Percentiles rank a stretch among this genome's conserved stretches.
Conservation (phyloP, 2,329 filamentous ascomycete genomes). For the Neoascochyta sp. region DNA sequence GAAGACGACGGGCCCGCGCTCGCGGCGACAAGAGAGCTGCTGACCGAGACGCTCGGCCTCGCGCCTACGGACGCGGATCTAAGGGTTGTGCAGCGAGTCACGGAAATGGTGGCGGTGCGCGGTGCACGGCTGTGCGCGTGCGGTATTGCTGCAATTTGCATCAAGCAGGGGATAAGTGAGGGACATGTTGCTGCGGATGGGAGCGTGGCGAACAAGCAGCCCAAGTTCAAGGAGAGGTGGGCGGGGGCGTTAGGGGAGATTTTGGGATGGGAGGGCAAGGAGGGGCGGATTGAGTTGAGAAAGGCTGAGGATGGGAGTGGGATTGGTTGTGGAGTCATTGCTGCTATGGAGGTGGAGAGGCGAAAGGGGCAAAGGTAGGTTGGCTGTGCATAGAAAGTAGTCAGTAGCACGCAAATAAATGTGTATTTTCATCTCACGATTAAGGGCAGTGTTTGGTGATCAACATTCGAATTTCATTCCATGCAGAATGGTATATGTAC, state of each 20-base stretch:
- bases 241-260: slow-evolving; percentile 40
- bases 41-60: slow-evolving; percentile 22
- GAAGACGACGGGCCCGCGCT: slow-evolving; percentile 56
- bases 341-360: slow-evolving; percentile 29
- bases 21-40: slow-evolving; percentile 15
- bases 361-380: too few species aligned
- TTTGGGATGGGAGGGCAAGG: slow-evolving; percentile 30
- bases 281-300: slow-evolving; percentile 38
- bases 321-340: slow-evolving; percentile 39
- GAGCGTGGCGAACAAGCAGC: slow-evolving; percentile 42
- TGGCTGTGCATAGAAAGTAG: too few species aligned
- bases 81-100: slow-evolving; percentile 23
- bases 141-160: slow-evolving; percentile 39
- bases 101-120: slow-evolving; percentile 32
- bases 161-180: slow-evolving; percentile 24
- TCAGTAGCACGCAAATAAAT: too few species aligned
- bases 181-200: slow-evolving; percentile 42
- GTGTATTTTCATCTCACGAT: too few species aligned
- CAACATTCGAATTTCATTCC: too few species aligned
- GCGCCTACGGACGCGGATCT: slow-evolving; percentile 21
- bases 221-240: slow-evolving; percentile 42
- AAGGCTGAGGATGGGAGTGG: slow-evolving; percentile 43
- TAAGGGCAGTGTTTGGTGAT: too few species aligned
- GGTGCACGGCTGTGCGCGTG: slow-evolving; percentile 38
- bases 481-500: too few species aligned